A percentile compares a stretch with the other conserved stretches of the same genome.
phyloP scores from a whole-genome alignment of 2,329 filamentous ascomycete species.

The Rasamsonia emersonii region DNA sequence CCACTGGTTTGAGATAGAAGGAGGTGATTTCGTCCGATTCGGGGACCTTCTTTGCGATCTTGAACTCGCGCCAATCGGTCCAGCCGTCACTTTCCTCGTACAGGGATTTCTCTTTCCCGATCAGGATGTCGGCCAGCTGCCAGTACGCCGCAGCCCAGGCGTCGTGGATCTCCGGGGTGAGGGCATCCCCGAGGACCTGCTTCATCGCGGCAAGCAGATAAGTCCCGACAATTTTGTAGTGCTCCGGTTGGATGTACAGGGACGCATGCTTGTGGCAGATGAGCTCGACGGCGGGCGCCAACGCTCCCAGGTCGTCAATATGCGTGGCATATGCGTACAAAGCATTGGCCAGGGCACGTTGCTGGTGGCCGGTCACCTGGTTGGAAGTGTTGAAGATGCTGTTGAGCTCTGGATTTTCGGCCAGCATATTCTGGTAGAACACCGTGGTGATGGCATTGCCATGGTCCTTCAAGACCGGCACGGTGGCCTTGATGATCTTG shows the following conservation, averaged over 20 bases:
- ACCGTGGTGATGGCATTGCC: conserved; percentile 60
- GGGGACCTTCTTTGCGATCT: conserved; percentile 53
- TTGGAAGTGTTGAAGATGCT: conserved; percentile 63
- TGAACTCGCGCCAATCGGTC: conserved; percentile 60
- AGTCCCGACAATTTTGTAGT: conserved; percentile 60
- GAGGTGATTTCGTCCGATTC: conserved; percentile 63
- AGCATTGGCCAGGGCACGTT: conserved; percentile 57
- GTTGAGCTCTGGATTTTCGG: conserved; percentile 56
- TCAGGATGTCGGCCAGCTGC: conserved; percentile 65
- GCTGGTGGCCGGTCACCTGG: conserved; percentile 58
- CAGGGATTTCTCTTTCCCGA: conserved; percentile 54
- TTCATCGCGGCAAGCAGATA: conserved; percentile 58
- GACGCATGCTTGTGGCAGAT: conserved; percentile 68
- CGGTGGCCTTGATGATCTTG: conserved; percentile 59
- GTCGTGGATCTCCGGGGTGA: conserved; percentile 52
- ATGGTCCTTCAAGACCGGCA: conserved; percentile 59
- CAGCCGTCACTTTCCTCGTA: conserved; percentile 55
- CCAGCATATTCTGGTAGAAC: conserved; percentile 64
- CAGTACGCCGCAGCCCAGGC: conserved; percentile 65
- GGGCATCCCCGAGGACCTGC: conserved; percentile 57
- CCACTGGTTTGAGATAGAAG: conserved; percentile 59
- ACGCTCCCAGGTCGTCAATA: conserved; percentile 56
- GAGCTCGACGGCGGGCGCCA: conserved; percentile 50
- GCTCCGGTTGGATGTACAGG: conserved; percentile 55
- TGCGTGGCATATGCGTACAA: conserved; percentile 63